phyloP scores from a whole-genome alignment of 176 grass and related monocot genomes.

The Eragrostis curvula region DNA sequence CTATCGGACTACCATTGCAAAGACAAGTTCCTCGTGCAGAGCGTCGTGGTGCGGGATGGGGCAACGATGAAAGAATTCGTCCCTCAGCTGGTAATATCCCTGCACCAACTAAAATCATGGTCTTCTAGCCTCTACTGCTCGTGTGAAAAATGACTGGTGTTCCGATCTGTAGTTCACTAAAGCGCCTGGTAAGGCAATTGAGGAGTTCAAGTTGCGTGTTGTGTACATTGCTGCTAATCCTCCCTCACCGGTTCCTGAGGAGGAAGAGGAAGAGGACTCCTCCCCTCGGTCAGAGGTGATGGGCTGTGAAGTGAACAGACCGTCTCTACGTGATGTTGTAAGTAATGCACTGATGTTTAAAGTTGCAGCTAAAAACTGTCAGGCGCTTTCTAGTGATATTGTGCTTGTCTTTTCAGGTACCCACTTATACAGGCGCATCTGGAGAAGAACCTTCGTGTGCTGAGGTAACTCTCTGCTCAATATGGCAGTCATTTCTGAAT shows the following conservation, averaged over 20 bases:
- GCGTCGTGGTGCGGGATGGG: slow-evolving; percentile 55
- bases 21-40: slow-evolving; percentile 95
- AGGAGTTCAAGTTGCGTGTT: slow-evolving; percentile 85
- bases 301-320: slow-evolving; percentile 34
- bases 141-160: neutral
- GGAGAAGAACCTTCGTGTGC: slow-evolving; percentile 37
- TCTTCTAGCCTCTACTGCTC: neutral
- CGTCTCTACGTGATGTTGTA: slow-evolving; percentile 43
- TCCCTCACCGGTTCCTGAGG: slow-evolving; percentile 92
- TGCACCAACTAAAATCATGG: neutral
- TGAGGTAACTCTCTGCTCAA: slow-evolving; percentile 49
- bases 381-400: neutral
- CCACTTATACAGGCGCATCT: slow-evolving; percentile 39
- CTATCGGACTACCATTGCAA: slow-evolving; percentile 77
- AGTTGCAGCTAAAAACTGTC: neutral
- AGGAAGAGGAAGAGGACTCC: slow-evolving; percentile 67
- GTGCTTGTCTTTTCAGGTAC: slow-evolving; percentile 47
- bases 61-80: slow-evolving; percentile 54
- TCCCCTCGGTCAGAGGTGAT: slow-evolving; percentile 43
- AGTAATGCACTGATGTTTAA: slow-evolving; percentile 18
- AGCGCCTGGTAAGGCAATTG: slow-evolving; percentile 62
- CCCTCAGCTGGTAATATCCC: slow-evolving; percentile 48
- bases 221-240: slow-evolving; percentile 87
- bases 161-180: slow-evolving; percentile 65
- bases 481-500: slow-evolving; percentile 1